These are phyloP conservation scores for Penicillium psychrofluorescens DNA, from an alignment of 495 filamentous ascomycete genomes.

Conservation along the genomic window DNA sequence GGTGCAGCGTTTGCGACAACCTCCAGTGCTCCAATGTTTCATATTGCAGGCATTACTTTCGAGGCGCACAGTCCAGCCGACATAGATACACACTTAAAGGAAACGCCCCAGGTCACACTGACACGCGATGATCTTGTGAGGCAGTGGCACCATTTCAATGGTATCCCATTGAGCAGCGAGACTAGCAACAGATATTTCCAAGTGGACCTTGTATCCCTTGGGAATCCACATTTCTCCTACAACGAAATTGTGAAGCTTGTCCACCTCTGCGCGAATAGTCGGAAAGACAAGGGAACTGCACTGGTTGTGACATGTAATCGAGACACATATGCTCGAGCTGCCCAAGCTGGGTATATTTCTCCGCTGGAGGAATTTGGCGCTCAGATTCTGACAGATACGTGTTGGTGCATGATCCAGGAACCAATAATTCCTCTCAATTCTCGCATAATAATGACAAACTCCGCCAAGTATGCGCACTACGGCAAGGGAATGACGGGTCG, in stretches of 20 bases:
- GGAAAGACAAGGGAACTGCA: conserved; percentile 1
- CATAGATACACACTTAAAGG: background rate
- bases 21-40: conserved; percentile 24
- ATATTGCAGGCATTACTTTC: conserved; percentile 18
- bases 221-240: conserved; percentile 26
- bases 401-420: conserved; percentile 25
- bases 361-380: conserved; percentile 15
- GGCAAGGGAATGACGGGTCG: conserved; percentile 11
- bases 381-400: conserved; percentile 22
- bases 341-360: conserved; percentile 2
- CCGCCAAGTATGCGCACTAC: conserved; percentile 24
- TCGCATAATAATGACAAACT: conserved; percentile 20
- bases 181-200: background rate
- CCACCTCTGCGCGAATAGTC: conserved; percentile 4
- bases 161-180: background rate
- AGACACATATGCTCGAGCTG: conserved; percentile 9
- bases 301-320: conserved; percentile 18
- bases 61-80: conserved; percentile 8
- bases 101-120: background rate
- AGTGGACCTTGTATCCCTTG: conserved; percentile 23
- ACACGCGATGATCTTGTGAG: conserved; percentile 2
- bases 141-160: conserved; percentile 11
- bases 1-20: conserved; percentile 26
- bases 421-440: conserved; percentile 10
- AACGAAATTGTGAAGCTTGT: conserved; percentile 12